These are phyloP conservation scores for Calycina herbarum DNA, from an alignment of 2,329 filamentous ascomycete genomes.

Conservation along the genomic window DNA sequence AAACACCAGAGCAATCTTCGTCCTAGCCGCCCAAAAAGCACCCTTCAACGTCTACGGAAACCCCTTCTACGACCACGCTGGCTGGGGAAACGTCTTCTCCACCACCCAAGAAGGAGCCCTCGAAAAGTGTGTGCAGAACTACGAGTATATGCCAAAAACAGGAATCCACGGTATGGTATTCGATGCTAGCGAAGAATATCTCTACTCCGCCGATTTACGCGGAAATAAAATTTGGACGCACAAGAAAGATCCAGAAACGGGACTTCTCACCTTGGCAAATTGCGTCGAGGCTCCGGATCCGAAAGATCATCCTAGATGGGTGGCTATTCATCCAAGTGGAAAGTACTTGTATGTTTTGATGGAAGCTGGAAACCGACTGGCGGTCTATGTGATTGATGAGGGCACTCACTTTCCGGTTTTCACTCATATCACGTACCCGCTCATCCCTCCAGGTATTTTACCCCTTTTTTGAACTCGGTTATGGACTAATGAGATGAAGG, in stretches of 20 bases:
- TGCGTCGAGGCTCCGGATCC: slow-evolving; percentile 68
- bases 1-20: slow-evolving; percentile 87
- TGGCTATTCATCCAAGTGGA: slow-evolving; percentile 77
- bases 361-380: slow-evolving; percentile 84
- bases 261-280: slow-evolving; percentile 68
- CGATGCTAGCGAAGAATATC: slow-evolving; percentile 69
- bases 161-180: slow-evolving; percentile 85
- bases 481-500: slow-evolving; percentile 27
- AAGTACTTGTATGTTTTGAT: slow-evolving; percentile 83
- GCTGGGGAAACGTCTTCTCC: slow-evolving; percentile 76
- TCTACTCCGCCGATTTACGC: slow-evolving; percentile 77
- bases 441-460: slow-evolving; percentile 73
- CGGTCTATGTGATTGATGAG: slow-evolving; percentile 78
- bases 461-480: not conserved
- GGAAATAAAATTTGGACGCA: slow-evolving; percentile 85
- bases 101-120: slow-evolving; percentile 58
- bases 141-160: slow-evolving; percentile 66
- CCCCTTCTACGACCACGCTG: slow-evolving; percentile 85
- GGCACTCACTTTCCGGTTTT: slow-evolving; percentile 73
- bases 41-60: slow-evolving; percentile 86
- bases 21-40: slow-evolving; percentile 73
- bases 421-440: slow-evolving; percentile 72
- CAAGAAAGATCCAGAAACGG: slow-evolving; percentile 62
- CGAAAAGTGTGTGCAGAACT: slow-evolving; percentile 68
- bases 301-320: slow-evolving; percentile 83